Base-by-base conservation (phyloP, 495 filamentous ascomycete species). In the Trichoderma virens region DNA sequence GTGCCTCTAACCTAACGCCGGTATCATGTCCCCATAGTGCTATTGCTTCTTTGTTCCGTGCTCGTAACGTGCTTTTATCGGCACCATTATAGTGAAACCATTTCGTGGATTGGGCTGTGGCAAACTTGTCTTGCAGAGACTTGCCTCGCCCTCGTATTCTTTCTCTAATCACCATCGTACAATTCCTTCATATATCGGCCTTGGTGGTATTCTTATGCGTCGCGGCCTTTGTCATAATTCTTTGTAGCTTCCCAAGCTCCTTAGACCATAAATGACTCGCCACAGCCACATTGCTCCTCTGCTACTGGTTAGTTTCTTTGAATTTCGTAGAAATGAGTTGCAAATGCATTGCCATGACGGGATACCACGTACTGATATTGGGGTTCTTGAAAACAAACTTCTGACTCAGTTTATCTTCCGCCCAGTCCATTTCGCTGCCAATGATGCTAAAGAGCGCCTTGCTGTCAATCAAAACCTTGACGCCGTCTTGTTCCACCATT, bases 361-460 rank as follows among this genome's bases (percentile, higher is more conserved):
- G 47, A 70, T 41, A 62, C 30, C 27, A 88, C 93, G 85, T 77
- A 96, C 92, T 98, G 71, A 97, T 97, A 73, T 98, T 98, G 34
- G 94, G 94, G 76, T 98, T 98, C 71, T 85, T 85, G 76, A 98
- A 98, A 65, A 96, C 86, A 78, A 98, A 98, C 69, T 88, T 80
- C 71, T 88, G 82, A 72, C 85, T 95, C 69, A 98, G 73, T 75
- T 93, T 95, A 70, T 97, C 95, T 76, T 98, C 93, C 2, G 93
- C 84, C 93, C 93, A 98, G 72, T 98, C 94, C 94, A 98, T 98
- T 81, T 98, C 94, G 69, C 90, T 97, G 9, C 95, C 94, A 73
- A 98, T 96, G 51, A 98, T 97, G 72, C 91, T 97, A 69, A 98
- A 94, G 65, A 98, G 78, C 65, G 94, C 94, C 77, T 97, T 98